phyloP scores from a whole-genome alignment of 331 rosid genomes.

The Pyracantha coccinea region DNA sequence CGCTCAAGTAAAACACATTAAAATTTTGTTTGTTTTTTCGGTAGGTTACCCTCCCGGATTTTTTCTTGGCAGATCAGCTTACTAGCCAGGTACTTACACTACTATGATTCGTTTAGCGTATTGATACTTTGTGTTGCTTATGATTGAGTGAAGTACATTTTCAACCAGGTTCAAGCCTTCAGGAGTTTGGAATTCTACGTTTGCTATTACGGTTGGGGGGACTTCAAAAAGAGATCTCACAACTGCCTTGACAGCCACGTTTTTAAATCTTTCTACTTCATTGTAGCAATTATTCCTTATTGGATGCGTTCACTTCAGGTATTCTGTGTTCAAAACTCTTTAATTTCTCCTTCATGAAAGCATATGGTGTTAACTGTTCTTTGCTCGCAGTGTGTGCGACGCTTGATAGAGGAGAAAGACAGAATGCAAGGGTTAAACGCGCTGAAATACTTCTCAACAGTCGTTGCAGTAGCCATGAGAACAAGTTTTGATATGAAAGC shows the following conservation, averaged over 20 bases:
- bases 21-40: constrained; percentile 9
- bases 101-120: background rate
- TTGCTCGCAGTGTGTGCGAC: constrained; percentile 45
- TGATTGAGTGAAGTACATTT: background rate
- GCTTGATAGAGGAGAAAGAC: constrained; percentile 55
- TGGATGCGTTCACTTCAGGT: constrained; percentile 78
- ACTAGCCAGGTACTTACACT: constrained; percentile 57
- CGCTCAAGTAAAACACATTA: background rate
- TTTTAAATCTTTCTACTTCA: constrained; percentile 40
- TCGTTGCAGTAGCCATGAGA: constrained; percentile 61
- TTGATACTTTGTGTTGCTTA: background rate
- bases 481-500: constrained; percentile 34
- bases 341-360: background rate
- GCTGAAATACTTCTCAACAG: constrained; percentile 49
- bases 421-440: constrained; percentile 49
- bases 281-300: constrained; percentile 67
- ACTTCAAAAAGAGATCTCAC: constrained; percentile 51
- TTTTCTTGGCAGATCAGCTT: constrained; percentile 77
- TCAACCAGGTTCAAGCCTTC: constrained; percentile 63
- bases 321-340: background rate
- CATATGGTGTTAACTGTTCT: constrained; percentile 11
- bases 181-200: constrained; percentile 71
- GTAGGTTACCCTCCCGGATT: constrained; percentile 57
- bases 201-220: constrained; percentile 70
- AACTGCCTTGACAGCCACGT: constrained; percentile 36